Conservation (phyloP, 495 filamentous ascomycete genomes). For the Penicillium flavigenum region DNA sequence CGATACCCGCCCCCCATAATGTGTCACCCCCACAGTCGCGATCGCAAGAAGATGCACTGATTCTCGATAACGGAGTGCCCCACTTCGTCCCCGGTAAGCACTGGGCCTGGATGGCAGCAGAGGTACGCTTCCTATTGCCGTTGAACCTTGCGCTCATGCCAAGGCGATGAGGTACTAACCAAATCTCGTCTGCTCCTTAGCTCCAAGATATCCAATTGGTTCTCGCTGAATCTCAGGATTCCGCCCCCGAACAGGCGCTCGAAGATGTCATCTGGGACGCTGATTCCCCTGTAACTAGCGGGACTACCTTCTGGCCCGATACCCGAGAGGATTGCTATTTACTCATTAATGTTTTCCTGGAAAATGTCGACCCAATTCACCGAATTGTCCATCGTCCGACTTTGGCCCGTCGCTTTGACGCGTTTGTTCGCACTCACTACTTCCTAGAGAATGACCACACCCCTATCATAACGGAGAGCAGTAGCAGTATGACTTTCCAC, state of each 20-base stretch:
- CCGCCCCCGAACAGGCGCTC: background rate
- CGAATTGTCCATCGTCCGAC: background rate
- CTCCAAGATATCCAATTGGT: background rate
- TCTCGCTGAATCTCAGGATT: background rate
- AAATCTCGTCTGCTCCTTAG: background rate
- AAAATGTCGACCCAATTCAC: background rate
- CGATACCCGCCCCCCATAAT: background rate
- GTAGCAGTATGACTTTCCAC: no score
- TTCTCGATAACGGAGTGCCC: background rate
- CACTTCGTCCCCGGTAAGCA: background rate
- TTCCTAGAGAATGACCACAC: background rate
- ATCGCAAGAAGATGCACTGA: background rate
- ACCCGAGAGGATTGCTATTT: background rate
- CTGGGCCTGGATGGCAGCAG: background rate
- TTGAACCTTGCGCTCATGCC: background rate
- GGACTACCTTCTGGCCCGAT: background rate
- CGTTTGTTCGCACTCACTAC: background rate
- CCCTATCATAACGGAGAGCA: background rate
- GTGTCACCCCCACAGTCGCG: background rate
- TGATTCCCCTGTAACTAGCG: background rate
- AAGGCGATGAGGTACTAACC: background rate
- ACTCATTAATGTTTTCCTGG: background rate
- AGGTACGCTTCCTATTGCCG: background rate
- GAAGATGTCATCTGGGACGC: background rate
- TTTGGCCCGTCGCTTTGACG: background rate